phyloP scores from a whole-genome alignment of 2,329 filamentous ascomycete species.

The Botrytis hyacinthi region DNA sequence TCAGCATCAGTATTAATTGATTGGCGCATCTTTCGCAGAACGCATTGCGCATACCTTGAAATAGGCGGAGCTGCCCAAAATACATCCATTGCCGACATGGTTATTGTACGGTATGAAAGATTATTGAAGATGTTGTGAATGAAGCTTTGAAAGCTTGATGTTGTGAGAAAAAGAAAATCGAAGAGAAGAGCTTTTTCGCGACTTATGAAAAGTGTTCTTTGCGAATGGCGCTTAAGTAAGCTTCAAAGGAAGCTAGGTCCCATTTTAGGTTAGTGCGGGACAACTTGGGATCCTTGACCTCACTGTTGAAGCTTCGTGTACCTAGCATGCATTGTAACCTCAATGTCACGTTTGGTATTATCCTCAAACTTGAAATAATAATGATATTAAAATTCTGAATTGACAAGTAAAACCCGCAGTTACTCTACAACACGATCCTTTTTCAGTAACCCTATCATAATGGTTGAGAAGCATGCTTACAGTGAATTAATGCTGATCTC shows the following conservation, averaged over 20 bases:
- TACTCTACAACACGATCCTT: not conserved
- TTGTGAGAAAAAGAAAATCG: not conserved
- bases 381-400: not conserved
- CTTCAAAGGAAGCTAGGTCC: not conserved
- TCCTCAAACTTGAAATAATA: not conserved
- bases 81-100: slow-evolving; percentile 51
- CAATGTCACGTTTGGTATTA: not conserved
- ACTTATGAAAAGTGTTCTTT: slow-evolving; percentile 20
- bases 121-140: slow-evolving; percentile 20
- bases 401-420: not conserved
- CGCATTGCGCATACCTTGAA: slow-evolving; percentile 53
- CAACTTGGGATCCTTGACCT: not conserved
- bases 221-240: slow-evolving; percentile 13
- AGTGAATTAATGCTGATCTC: not conserved
- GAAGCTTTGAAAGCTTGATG: slow-evolving; percentile 26
- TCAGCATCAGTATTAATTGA: slow-evolving; percentile 46
- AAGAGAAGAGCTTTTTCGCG: slow-evolving; percentile 7
- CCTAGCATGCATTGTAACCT: not conserved
- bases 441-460: no score
- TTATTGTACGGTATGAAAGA: slow-evolving; percentile 20
- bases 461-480: not conserved
- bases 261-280: slow-evolving; percentile 19
- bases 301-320: not conserved
- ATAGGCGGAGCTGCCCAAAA: slow-evolving; percentile 67
- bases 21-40: slow-evolving; percentile 21